These are phyloP conservation scores for Pleurotus salmoneostramineus DNA, from an alignment of 768 basidiomycete species.

Conservation along the genomic window DNA sequence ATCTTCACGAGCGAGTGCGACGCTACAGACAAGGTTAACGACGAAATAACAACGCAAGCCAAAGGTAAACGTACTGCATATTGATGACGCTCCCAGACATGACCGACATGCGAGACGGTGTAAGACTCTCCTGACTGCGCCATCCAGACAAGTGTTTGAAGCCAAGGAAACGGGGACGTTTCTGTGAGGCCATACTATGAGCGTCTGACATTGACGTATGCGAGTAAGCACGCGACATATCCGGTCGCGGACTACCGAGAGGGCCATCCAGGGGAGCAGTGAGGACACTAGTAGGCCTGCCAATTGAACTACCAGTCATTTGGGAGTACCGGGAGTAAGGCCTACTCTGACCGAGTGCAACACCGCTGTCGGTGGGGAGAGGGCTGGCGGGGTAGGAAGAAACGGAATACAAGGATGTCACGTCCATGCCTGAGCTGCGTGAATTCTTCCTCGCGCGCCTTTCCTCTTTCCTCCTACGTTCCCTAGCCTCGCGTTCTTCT, in stretches of 20 bases:
- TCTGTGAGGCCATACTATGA: slow-evolving; percentile 66
- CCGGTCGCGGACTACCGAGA: slow-evolving; percentile 52
- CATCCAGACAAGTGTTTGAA: slow-evolving; percentile 68
- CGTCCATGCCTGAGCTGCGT: slow-evolving; percentile 65
- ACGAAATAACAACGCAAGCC: slow-evolving; percentile 7
- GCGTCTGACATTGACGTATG: slow-evolving; percentile 80
- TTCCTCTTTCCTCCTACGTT: slow-evolving; percentile 67
- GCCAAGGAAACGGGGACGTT: slow-evolving; percentile 75
- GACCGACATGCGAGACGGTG: slow-evolving; percentile 75
- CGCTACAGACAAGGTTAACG: slow-evolving; percentile 33
- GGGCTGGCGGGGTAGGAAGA: slow-evolving; percentile 33
- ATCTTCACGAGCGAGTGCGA: slow-evolving; percentile 73
- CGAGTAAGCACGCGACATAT: slow-evolving; percentile 65
- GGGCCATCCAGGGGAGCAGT: slow-evolving; percentile 27
- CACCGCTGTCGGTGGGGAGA: slow-evolving; percentile 53
- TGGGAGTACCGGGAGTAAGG: slow-evolving; percentile 62
- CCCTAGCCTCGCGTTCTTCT: slow-evolving; percentile 73
- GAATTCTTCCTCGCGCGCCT: slow-evolving; percentile 72
- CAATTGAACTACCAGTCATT: slow-evolving; percentile 30
- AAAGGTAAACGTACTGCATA: slow-evolving; percentile 70
- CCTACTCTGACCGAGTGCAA: slow-evolving; percentile 32
- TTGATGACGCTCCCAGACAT: slow-evolving; percentile 87
- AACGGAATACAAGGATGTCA: slow-evolving; percentile 68
- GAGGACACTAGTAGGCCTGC: slow-evolving; percentile 57
- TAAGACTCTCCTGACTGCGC: slow-evolving; percentile 79